Base-by-base conservation (phyloP, 163 green algal species). In the Chloroidium sp. region DNA sequence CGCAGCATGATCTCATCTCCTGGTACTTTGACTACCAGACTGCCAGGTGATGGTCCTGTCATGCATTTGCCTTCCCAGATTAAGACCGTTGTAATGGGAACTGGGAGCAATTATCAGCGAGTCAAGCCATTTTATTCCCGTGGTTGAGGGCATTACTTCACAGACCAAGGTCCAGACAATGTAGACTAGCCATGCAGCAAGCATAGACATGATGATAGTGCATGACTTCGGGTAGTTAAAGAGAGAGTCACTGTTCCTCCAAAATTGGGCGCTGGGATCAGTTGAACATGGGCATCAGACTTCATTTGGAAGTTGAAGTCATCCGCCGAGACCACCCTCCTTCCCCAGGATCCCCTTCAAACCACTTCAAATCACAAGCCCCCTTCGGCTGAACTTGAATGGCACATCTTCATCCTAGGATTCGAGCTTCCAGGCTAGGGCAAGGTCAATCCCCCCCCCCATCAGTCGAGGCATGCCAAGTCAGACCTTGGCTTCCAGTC, bases 1-100 rank as follows among this genome's bases (percentile, higher is more conserved):
- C 75, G 64, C 93, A 97, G 90, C 79, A 84, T 12, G 89, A 94
- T 13, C 87, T 97, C 62, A 84, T 96, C 69, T 76, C 88, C 75
- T 97, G 93, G 93, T 97, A 96, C 82, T 86, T 96, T 77, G 84
- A 92, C 13, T 84, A 89, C 59, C 75, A 92, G 80, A 84, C 87
- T 14, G 61, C 69, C 78, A 88, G 76, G 62, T 85, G 78, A 76
- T 12, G 81, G 36, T 8, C 61, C 76, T 76, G 69, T 72, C 10
- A 10, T 72, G 67, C 67, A n/a, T 6, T 10, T n/a, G 67, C 6
- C 67, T 72, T 72, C 10, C 6, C 6, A 10, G 6, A n/a, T 6
- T 72, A 10, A 72, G 67, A 10, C 67, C 10, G 67, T 72, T 72
- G 10, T 6, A 6, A 6, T 72, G 10, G 67, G 6, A 6, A 6